phyloP scores from a whole-genome alignment of 2,329 filamentous ascomycete genomes.

The Ilyonectria robusta region DNA sequence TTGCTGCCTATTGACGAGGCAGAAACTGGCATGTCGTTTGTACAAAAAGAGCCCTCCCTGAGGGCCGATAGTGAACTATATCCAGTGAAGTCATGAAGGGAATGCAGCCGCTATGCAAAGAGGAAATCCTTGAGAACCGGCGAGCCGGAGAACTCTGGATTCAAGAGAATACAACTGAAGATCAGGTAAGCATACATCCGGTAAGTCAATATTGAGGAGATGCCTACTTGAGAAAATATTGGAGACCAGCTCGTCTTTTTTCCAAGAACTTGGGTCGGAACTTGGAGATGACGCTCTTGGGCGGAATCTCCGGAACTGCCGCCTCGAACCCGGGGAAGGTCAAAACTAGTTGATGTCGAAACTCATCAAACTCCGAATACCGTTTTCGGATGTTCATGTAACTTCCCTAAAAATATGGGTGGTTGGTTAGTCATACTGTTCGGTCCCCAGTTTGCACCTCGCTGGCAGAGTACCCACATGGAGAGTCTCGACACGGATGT shows the following conservation, averaged over 20 bases:
- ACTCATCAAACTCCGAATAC: slow-evolving; percentile 94
- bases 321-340: slow-evolving; percentile 88
- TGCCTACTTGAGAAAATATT: slow-evolving; percentile 90
- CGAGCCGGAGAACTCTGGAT: slow-evolving; percentile 94
- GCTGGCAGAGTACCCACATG: slow-evolving; percentile 65
- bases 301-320: slow-evolving; percentile 90
- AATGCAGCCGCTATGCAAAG: slow-evolving; percentile 67
- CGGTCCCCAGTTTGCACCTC: background rate
- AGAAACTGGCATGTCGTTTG: slow-evolving; percentile 35
- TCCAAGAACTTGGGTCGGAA: slow-evolving; percentile 91
- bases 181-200: slow-evolving; percentile 31
- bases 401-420: slow-evolving; percentile 62
- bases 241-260: slow-evolving; percentile 83
- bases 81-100: slow-evolving; percentile 35
- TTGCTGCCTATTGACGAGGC: slow-evolving; percentile 32
- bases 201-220: background rate
- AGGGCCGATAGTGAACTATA: slow-evolving; percentile 38
- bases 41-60: slow-evolving; percentile 40
- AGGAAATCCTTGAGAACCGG: slow-evolving; percentile 93
- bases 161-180: slow-evolving; percentile 86
- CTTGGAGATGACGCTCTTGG: slow-evolving; percentile 90
- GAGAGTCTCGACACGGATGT: slow-evolving; percentile 88
- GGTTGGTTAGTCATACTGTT: slow-evolving; percentile 9
- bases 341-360: slow-evolving; percentile 79
- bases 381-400: slow-evolving; percentile 77